Conservation (phyloP, 148 eudicot genomes). For the Nepenthes mirabilis region DNA sequence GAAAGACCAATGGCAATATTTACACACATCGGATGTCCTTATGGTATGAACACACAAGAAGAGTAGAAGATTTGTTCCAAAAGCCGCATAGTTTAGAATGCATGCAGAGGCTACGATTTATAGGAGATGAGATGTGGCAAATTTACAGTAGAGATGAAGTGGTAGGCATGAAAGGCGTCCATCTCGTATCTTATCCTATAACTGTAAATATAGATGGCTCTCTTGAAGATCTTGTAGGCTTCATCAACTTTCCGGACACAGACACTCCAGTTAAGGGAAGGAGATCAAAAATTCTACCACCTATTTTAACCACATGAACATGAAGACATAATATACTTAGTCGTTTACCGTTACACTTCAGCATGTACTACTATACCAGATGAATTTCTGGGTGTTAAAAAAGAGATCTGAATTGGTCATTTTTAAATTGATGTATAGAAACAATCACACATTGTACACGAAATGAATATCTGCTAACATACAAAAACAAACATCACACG, state of each 20-base stretch:
- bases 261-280: slow-evolving; percentile 52
- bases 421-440: no score
- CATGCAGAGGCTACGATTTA: slow-evolving; percentile 29
- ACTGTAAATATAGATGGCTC: slow-evolving; percentile 37
- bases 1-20: slow-evolving; percentile 24
- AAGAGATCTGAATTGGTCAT: no score
- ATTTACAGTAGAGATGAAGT: slow-evolving; percentile 52
- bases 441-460: no score
- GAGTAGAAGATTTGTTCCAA: slow-evolving; percentile 28
- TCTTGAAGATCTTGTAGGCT: slow-evolving; percentile 33
- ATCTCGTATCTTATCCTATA: slow-evolving; percentile 69
- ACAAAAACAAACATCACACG: no score
- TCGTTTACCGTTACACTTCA: no score
- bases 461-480: no score
- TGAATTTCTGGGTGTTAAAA: no score
- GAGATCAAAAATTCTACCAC: slow-evolving; percentile 65
- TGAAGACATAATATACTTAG: neutral
- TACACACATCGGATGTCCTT: slow-evolving; percentile 53
- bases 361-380: no score
- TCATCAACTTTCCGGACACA: slow-evolving; percentile 63
- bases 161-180: slow-evolving; percentile 74
- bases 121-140: slow-evolving; percentile 71
- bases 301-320: slow-evolving; percentile 62
- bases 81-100: slow-evolving; percentile 60
- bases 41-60: slow-evolving; percentile 92